Evolutionary conservation across 140 eudicot genomes (phyloP), one percentile per base, ranked within the genome.

Genomic region (Erigeron philadelphicus): DNA sequence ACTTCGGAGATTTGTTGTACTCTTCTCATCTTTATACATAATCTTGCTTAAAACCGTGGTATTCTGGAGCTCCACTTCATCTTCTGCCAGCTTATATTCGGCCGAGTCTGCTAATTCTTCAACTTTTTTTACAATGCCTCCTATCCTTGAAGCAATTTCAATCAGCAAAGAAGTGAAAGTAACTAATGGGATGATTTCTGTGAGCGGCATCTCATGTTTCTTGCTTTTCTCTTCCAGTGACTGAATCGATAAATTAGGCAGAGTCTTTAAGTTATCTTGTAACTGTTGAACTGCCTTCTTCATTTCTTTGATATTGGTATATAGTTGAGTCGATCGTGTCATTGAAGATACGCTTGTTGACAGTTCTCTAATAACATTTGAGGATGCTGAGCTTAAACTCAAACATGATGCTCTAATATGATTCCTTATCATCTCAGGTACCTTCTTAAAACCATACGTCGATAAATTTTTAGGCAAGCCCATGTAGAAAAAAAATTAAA

Each of bases 131-230:
- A 81, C 84, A 7, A 81, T 76, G 48, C 52, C 6, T 44, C 76
- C 88, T n/a, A 82, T 70, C 71, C 95, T 82, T 45, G 81, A 77
- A 9, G 82, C 79, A 44, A 61, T 78, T 74, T 86, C 95, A n/a
- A 77, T 79, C 78, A 89, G 69, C 81, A 86, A 72, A 8, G 91
- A 82, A 0, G 85, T 72, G 19, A 80, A 52, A 56, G 82, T 84
- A 8, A 79, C 88, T 6, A 89, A 11, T 12, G 87, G 95, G 68
- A 89, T 70, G 35, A 86, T 69, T 42, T 84, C 67, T 4, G 38
- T 31, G 38, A 31, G 38, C 38, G 58, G 9, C n/a, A 70, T 67
- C 8, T 40, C 65, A 61, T 56, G 57, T 7, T 49, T 41, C 12
- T 31, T 31, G 67, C 74, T 13, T 40, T 31, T 31, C 38, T 31